A percentile compares a stretch with the other conserved stretches of the same genome.
Conservation (phyloP, 1,284 basidiomycete genomes). For the Microstroma glucosiphilum region DNA sequence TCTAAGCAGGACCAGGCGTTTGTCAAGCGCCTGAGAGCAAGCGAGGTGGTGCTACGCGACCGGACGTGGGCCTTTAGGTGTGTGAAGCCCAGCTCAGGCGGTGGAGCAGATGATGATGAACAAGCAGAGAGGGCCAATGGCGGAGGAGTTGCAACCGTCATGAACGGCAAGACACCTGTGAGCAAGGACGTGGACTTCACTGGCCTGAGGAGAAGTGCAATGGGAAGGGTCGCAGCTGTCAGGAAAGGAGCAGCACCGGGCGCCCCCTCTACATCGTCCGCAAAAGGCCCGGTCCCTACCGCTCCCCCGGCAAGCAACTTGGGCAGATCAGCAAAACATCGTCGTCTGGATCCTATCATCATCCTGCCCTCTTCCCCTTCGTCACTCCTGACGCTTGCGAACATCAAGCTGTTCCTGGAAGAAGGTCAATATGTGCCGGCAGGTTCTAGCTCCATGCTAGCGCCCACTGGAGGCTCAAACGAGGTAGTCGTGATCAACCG, state of each 20-base stretch:
- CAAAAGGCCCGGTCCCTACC: conserved; percentile 10
- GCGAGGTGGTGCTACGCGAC: conserved; percentile 35
- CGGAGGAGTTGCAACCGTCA: neutral
- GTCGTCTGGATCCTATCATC: conserved; percentile 69
- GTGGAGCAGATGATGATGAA: neutral
- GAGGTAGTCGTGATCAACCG: conserved; percentile 26
- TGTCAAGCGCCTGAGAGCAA: conserved; percentile 34
- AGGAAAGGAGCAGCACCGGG: conserved; percentile 19
- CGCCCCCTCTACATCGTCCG: conserved; percentile 11
- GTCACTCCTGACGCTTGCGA: conserved; percentile 93
- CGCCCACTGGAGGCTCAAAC: conserved; percentile 28
- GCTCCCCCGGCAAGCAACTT: neutral
- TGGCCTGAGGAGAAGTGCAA: conserved; percentile 2
- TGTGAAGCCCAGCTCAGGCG: neutral
- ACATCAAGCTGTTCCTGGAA: conserved; percentile 86
- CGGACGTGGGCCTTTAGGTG: conserved; percentile 15
- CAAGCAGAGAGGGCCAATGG: neutral
- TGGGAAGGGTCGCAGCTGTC: conserved; percentile 15
- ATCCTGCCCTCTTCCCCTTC: conserved; percentile 93
- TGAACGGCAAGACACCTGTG: neutral
- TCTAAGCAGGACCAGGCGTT: conserved; percentile 41
- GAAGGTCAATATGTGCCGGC: conserved; percentile 65
- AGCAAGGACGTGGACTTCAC: neutral
- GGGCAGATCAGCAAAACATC: conserved; percentile 26
- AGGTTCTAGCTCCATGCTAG: neutral